A percentile compares a stretch with the other conserved stretches of the same genome.
phyloP scores from a whole-genome alignment of 2,329 filamentous ascomycete genomes.

The Aspergillus flavus region DNA sequence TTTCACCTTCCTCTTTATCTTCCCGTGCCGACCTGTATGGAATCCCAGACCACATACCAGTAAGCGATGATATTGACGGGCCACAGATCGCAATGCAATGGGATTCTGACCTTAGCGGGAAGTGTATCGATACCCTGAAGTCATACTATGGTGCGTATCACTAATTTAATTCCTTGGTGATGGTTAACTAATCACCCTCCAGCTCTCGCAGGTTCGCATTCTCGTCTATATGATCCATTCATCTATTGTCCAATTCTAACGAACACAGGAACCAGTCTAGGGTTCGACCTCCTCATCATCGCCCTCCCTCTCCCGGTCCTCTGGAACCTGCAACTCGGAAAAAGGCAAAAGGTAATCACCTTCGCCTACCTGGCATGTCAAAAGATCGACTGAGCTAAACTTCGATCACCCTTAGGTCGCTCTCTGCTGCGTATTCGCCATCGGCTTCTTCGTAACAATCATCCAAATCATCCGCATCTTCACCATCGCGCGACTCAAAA shows the following conservation, averaged over 20 bases:
- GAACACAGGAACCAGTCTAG: conserved; percentile 24
- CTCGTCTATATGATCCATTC: neutral
- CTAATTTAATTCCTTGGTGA: neutral
- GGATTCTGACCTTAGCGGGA: conserved; percentile 42
- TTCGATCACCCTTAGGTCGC: conserved; percentile 34
- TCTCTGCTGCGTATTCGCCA: conserved; percentile 48
- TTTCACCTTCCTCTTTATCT: conserved; percentile 30
- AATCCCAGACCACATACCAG: neutral
- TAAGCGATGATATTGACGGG: neutral
- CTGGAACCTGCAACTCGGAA: conserved; percentile 19
- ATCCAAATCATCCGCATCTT: conserved; percentile 57
- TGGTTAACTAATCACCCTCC: neutral
- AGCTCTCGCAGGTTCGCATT: conserved; percentile 14
- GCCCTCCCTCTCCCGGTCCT: conserved; percentile 29
- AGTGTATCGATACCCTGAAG: conserved; percentile 44
- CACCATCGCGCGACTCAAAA: conserved; percentile 49
- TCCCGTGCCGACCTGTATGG: conserved; percentile 31
- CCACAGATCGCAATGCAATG: conserved; percentile 45
- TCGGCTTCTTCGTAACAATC: conserved; percentile 56
- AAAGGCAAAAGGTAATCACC: conserved; percentile 19
- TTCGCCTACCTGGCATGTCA: neutral
- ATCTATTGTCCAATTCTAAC: neutral
- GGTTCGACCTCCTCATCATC: conserved; percentile 29
- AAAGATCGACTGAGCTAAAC: neutral
- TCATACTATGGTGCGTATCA: conserved; percentile 48